Conservation (phyloP, 2,329 filamentous ascomycete species). For the Tympanopsis confertula region DNA sequence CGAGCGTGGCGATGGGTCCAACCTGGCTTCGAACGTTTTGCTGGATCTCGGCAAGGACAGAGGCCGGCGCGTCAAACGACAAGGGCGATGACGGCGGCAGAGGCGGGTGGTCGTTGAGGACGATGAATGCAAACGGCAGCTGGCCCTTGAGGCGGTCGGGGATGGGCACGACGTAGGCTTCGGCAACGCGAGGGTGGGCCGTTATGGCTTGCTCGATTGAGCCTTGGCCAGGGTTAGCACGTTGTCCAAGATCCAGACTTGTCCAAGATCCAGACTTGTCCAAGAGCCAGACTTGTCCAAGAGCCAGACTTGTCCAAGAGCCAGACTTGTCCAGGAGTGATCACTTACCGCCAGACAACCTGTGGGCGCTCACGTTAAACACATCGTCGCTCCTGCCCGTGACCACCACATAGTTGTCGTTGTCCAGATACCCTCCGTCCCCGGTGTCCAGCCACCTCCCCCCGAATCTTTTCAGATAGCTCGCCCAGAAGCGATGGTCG, state of each 20-base stretch:
- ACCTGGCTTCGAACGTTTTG: constrained; percentile 66
- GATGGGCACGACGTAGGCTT: constrained; percentile 77
- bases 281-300: no score
- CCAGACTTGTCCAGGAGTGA: no score
- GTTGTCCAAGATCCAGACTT: no score
- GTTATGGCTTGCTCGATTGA: constrained; percentile 86
- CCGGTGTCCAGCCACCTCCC: constrained; percentile 84
- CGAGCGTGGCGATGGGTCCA: constrained; percentile 74
- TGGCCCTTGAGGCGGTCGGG: constrained; percentile 82
- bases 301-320: constrained; percentile 1
- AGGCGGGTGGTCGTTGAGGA: constrained; percentile 18
- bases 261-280: no score
- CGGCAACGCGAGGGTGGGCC: constrained; percentile 65
- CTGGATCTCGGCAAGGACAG: constrained; percentile 53
- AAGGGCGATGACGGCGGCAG: constrained; percentile 28
- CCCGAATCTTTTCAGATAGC: constrained; percentile 72
- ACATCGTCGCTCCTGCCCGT: constrained; percentile 67
- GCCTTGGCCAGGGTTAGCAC: constrained; percentile 41
- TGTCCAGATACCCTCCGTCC: constrained; percentile 77
- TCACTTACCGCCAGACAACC: constrained; percentile 72
- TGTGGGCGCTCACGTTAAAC: constrained; percentile 89
- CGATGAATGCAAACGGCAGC: constrained; percentile 81
- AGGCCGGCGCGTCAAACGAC: constrained; percentile 33
- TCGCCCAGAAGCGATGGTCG: constrained; percentile 71
- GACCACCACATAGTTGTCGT: constrained; percentile 54